Conservation (phyloP, 2,329 filamentous ascomycete species). For the Aspergillus spinulosporus region DNA sequence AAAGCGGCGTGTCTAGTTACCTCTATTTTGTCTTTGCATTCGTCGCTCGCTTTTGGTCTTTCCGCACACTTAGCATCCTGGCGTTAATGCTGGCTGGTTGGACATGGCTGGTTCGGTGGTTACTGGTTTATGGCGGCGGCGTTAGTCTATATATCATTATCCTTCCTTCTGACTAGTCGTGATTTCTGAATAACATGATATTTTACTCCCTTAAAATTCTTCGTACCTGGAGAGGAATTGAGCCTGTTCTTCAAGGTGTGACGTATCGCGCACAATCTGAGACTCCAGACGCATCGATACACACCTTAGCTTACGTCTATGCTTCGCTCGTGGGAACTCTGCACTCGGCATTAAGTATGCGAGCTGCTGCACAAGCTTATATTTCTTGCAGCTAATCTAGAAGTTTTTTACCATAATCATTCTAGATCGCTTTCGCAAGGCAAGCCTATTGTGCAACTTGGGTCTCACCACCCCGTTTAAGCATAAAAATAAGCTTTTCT, state of each 20-base stretch:
- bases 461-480: neutral
- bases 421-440: too few relatives aligned
- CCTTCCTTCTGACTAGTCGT: neutral
- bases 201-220: slow-evolving; percentile 7
- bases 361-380: too few relatives aligned
- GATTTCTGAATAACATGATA: neutral
- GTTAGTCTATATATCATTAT: slow-evolving; percentile 1
- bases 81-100: neutral
- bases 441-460: too few relatives aligned
- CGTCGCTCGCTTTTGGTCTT: neutral
- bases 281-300: too few relatives aligned
- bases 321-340: too few relatives aligned
- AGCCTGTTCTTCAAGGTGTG: too few relatives aligned
- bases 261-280: too few relatives aligned
- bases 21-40: neutral
- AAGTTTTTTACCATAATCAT: too few relatives aligned
- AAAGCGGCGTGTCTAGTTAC: neutral
- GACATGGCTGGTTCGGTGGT: neutral
- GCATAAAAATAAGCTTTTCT: neutral
- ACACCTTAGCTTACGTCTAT: too few relatives aligned
- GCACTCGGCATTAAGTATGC: too few relatives aligned
- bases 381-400: too few relatives aligned
- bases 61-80: neutral
- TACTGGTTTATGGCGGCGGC: neutral
- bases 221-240: too few relatives aligned